Conservation (phyloP, 176 grass and related monocot genomes). For the Phragmites australis region DNA sequence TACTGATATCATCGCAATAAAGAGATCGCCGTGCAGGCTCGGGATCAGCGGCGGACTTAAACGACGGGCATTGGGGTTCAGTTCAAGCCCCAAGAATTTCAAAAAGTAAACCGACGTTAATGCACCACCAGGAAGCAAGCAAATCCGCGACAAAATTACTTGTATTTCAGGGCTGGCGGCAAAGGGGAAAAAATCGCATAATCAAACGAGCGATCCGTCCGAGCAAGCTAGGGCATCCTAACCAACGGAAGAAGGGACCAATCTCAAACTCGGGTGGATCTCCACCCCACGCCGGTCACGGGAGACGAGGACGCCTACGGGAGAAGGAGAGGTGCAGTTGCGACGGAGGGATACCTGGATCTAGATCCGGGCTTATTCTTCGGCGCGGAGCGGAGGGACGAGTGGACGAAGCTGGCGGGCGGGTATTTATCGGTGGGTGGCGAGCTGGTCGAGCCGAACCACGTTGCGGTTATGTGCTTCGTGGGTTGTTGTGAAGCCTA, state of each 20-base stretch:
- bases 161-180: too few species aligned
- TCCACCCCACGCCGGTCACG: neutral
- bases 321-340: neutral
- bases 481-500: neutral
- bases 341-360: neutral
- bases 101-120: neutral
- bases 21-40: too few species aligned
- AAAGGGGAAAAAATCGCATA: too few species aligned
- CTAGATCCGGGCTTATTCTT: neutral
- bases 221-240: neutral
- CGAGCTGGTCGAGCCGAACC: neutral
- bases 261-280: neutral
- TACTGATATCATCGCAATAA: neutral
- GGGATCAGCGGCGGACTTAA: neutral
- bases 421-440: neutral
- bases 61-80: neutral
- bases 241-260: neutral
- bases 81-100: neutral
- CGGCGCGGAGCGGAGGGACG: neutral
- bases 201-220: neutral
- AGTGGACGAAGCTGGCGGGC: neutral
- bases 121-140: neutral
- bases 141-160: neutral
- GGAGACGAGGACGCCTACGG: neutral
- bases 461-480: neutral